These are phyloP conservation scores for Rhytidhysteron rufulum DNA, from an alignment of 2,329 filamentous ascomycete species.

Conservation along the genomic window DNA sequence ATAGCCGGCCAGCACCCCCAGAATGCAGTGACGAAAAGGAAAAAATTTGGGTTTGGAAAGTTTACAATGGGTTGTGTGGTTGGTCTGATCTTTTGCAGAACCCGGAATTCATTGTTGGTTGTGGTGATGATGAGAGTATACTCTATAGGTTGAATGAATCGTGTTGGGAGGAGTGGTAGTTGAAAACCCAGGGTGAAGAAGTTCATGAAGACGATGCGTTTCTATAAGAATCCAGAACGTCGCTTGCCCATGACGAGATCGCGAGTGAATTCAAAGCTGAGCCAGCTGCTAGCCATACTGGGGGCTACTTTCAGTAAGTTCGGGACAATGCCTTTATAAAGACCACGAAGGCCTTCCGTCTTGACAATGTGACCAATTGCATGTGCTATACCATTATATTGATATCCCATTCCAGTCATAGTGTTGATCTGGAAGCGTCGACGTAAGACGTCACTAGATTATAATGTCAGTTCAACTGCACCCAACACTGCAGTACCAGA, in stretches of 20 bases:
- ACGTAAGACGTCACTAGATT: constrained; percentile 77
- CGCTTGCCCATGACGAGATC: constrained; percentile 67
- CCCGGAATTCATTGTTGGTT: too few species aligned
- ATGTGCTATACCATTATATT: constrained; percentile 83
- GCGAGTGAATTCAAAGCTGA: constrained; percentile 91
- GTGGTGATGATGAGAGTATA: too few species aligned
- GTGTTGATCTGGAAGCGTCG: constrained; percentile 98
- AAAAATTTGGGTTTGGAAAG: too few species aligned
- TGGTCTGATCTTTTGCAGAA: too few species aligned
- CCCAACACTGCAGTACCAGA: background rate
- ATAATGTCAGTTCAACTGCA: constrained; percentile 1
- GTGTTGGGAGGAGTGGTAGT: too few species aligned
- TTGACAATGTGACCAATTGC: constrained; percentile 76
- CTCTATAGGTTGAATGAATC: too few species aligned
- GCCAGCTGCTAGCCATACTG: constrained; percentile 97
- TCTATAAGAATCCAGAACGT: constrained; percentile 27
- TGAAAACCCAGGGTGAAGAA: too few species aligned
- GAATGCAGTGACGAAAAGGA: too few species aligned
- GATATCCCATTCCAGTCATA: constrained; percentile 97
- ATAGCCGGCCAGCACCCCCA: too few species aligned
- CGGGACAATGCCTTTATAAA: constrained; percentile 95
- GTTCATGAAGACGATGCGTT: too few species aligned
- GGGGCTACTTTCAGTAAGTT: constrained; percentile 96
- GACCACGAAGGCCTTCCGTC: constrained; percentile 76
- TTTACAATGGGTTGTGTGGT: too few species aligned